Percentiles rank a stretch among this genome's conserved stretches.
phyloP scores from a whole-genome alignment of 192 early-diverging fungal genomes.

The Umbelopsis sp. region DNA sequence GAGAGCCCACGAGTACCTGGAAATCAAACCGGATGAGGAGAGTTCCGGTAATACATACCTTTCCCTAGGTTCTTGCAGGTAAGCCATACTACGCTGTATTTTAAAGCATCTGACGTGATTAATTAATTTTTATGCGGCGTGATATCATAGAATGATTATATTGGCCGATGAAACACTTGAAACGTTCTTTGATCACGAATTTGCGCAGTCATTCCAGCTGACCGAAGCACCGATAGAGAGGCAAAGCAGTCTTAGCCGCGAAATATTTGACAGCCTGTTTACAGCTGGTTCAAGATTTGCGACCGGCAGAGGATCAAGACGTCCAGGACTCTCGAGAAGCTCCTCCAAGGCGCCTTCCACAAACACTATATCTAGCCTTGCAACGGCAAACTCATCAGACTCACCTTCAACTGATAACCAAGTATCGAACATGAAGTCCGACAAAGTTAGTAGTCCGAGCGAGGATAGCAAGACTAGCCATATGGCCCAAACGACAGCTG shows the following conservation, averaged over 20 bases:
- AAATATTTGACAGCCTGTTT: slow-evolving; percentile 61
- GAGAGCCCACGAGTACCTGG: slow-evolving; percentile 4
- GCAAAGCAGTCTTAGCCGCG: slow-evolving; percentile 51
- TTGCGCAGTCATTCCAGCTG: slow-evolving; percentile 61
- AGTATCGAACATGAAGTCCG: slow-evolving; percentile 43
- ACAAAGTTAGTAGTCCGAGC: background rate
- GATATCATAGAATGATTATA: slow-evolving; percentile 68
- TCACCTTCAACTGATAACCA: too few species aligned
- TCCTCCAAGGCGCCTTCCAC: slow-evolving; percentile 13
- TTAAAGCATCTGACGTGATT: too few species aligned
- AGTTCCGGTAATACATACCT: background rate
- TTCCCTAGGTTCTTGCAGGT: background rate
- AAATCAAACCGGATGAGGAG: background rate
- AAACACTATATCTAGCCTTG: background rate
- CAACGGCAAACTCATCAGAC: too few species aligned
- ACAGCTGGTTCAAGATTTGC: slow-evolving; percentile 54
- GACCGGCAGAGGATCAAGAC: slow-evolving; percentile 32
- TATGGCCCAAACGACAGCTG: background rate
- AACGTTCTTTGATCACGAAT: slow-evolving; percentile 76
- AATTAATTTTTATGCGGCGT: too few species aligned
- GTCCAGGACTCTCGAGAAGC: background rate
- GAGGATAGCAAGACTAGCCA: background rate
- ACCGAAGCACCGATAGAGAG: slow-evolving; percentile 55
- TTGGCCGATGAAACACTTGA: slow-evolving; percentile 86
- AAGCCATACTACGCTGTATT: background rate